Evolutionary conservation across 1,284 basidiomycete genomes (phyloP).

Genomic region (Ceratobasidium sp.): DNA sequence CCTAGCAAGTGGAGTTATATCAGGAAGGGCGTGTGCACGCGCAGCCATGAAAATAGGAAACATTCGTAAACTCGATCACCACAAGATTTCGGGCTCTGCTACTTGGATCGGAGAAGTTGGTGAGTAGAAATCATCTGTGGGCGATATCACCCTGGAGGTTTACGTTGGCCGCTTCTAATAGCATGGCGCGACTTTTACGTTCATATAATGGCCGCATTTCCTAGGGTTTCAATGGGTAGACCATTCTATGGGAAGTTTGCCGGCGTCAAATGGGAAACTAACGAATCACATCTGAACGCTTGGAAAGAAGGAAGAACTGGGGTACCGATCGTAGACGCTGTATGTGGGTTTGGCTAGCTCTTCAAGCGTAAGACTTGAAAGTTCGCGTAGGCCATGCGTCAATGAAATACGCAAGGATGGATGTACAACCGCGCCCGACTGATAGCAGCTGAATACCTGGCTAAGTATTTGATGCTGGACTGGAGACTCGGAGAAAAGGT

Average conservation of each 20-base stretch:
- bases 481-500: conserved; percentile 87
- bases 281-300: conserved; percentile 65
- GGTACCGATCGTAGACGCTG: conserved; percentile 89
- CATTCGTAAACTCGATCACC: conserved; percentile 64
- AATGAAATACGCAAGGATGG: conserved; percentile 78
- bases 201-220: conserved; percentile 78
- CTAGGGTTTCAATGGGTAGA: conserved; percentile 71
- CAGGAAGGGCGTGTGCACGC: conserved; percentile 76
- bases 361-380: background rate
- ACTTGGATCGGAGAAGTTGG: conserved; percentile 86
- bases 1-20: conserved; percentile 84
- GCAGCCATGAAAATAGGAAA: conserved; percentile 65
- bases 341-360: background rate
- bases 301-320: conserved; percentile 92
- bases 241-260: conserved; percentile 76
- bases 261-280: conserved; percentile 77
- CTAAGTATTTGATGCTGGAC: conserved; percentile 89
- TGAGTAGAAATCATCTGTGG: no score
- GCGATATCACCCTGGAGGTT: background rate
- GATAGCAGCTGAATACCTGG: conserved; percentile 84
- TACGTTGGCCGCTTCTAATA: conserved; percentile 45
- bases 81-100: conserved; percentile 71
- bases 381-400: conserved; percentile 67
- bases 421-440: conserved; percentile 88
- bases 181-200: conserved; percentile 89